A percentile compares a stretch with the other conserved stretches of the same genome.
Conservation (phyloP, 495 filamentous ascomycete species). For the Rusavskia elegans region DNA sequence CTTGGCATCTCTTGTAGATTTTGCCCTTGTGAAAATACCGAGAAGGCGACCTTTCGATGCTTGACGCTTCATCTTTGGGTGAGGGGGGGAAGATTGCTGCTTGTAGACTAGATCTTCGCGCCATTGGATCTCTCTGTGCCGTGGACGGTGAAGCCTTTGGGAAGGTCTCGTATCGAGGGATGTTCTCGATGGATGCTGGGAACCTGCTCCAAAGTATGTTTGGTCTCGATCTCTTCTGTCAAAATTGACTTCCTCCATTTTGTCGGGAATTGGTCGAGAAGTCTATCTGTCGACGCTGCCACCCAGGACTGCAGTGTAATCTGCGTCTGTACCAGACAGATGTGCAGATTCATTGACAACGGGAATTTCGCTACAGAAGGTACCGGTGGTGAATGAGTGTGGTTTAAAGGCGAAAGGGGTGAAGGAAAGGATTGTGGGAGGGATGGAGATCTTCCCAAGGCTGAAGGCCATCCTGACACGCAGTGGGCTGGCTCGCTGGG, state of each 20-base stretch:
- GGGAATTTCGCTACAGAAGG: not conserved
- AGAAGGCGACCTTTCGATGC: not conserved
- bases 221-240: not conserved
- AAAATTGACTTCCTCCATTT: not conserved
- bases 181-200: not conserved
- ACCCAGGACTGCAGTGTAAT: no score
- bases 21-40: not conserved
- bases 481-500: no score
- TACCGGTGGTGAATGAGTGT: not conserved
- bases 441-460: not conserved
- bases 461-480: not conserved
- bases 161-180: not conserved
- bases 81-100: not conserved
- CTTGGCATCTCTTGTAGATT: not conserved
- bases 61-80: not conserved
- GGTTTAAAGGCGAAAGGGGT: not conserved
- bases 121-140: not conserved
- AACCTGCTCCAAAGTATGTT: not conserved
- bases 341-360: not conserved
- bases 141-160: not conserved
- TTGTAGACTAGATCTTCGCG: not conserved
- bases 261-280: no score
- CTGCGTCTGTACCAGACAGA: no score
- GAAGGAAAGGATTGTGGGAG: not conserved
- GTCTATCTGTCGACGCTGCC: no score